Evolutionary conservation across 78 protist species (phyloP).

Genomic region (Dictyostelium capitatum): DNA sequence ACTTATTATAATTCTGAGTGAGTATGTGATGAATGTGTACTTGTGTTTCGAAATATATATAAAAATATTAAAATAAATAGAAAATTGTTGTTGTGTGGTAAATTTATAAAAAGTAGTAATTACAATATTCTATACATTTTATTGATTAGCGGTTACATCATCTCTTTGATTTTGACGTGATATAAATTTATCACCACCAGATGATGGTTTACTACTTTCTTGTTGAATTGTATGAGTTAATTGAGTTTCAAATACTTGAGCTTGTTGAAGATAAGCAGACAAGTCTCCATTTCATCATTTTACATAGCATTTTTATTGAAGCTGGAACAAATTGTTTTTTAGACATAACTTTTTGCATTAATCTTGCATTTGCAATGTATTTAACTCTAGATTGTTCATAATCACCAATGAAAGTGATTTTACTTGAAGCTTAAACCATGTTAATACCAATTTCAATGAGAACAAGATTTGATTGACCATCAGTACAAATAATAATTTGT

Average conservation of each 20-base stretch:
- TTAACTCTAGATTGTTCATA: conserved; percentile 19
- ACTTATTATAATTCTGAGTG: too few species aligned
- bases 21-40: too few species aligned
- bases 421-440: not conserved
- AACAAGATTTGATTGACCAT: conserved; percentile 87
- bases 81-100: too few species aligned
- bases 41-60: too few species aligned
- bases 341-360: not conserved
- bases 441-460: conserved; percentile 33
- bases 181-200: not conserved
- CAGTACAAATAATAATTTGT: conserved; percentile 86
- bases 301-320: not conserved
- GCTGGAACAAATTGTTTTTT: not conserved
- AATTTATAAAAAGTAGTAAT: too few species aligned
- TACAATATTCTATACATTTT: too few species aligned
- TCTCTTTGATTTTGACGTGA: conserved; percentile 15
- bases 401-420: conserved; percentile 26
- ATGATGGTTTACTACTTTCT: not conserved
- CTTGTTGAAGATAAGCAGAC: conserved; percentile 31
- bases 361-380: not conserved
- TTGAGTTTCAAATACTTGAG: conserved; percentile 47
- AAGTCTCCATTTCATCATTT: not conserved
- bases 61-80: too few species aligned
- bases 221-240: conserved; percentile 16
- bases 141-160: conserved; percentile 66